Percentiles rank a stretch among this genome's conserved stretches.
phyloP scores from a whole-genome alignment of 805 yeast species.

The Candida fluviatilis region DNA sequence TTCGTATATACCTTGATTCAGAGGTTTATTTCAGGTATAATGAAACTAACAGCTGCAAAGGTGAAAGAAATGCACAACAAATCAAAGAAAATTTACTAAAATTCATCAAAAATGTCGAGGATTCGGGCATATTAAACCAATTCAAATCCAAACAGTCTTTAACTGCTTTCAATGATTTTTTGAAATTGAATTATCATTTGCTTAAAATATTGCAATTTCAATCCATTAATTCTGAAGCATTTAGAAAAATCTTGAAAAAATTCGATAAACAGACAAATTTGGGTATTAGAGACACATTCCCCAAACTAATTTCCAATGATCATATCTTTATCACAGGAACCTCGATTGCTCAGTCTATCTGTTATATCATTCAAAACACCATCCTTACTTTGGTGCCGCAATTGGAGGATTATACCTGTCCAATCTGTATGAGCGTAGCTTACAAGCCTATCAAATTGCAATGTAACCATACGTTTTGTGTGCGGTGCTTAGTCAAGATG shows the following conservation, averaged over 20 bases:
- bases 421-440: conserved; percentile 66
- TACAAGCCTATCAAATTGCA: conserved; percentile 63
- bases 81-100: conserved; percentile 40
- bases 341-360: conserved; percentile 51
- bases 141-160: conserved; percentile 47
- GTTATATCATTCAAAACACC: conserved; percentile 51
- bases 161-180: conserved; percentile 46
- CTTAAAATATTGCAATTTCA: conserved; percentile 58
- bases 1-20: conserved; percentile 59
- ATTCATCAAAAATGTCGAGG: conserved; percentile 38
- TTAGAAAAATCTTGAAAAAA: conserved; percentile 65
- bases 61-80: conserved; percentile 43
- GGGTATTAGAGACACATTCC: conserved; percentile 43
- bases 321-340: conserved; percentile 43
- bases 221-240: conserved; percentile 58
- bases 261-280: conserved; percentile 70
- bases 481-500: conserved; percentile 65
- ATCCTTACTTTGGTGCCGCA: conserved; percentile 63
- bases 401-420: conserved; percentile 71
- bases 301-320: conserved; percentile 37
- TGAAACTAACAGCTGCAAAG: conserved; percentile 37
- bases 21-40: conserved; percentile 58
- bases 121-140: conserved; percentile 28
- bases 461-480: conserved; percentile 70
- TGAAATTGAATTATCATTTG: conserved; percentile 49